Evolutionary conservation across 768 basidiomycete genomes (phyloP).

Genomic region (Tricholoma saponaceum): DNA sequence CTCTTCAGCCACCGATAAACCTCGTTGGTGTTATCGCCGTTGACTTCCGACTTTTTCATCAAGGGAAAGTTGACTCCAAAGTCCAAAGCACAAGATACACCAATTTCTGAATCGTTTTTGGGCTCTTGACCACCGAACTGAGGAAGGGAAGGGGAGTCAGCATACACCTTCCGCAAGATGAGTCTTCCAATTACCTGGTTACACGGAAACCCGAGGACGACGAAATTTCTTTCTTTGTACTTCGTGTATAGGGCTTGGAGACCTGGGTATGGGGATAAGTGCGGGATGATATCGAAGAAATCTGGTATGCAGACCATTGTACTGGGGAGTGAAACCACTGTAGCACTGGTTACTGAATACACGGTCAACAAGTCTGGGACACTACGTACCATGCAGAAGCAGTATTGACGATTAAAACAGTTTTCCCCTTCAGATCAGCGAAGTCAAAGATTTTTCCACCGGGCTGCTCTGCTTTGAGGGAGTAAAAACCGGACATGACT

Average conservation of each 20-base stretch:
- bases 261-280: constrained; percentile 33
- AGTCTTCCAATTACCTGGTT: constrained; percentile 54
- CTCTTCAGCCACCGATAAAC: constrained; percentile 84
- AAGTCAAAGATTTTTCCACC: constrained; percentile 56
- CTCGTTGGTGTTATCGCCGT: constrained; percentile 79
- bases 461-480: constrained; percentile 63
- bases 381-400: constrained; percentile 66
- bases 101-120: constrained; percentile 70
- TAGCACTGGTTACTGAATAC: neutral
- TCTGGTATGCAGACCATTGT: constrained; percentile 44
- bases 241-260: constrained; percentile 80
- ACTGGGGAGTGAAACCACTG: constrained; percentile 84
- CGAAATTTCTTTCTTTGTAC: constrained; percentile 71
- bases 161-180: neutral
- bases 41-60: constrained; percentile 92
- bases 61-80: constrained; percentile 89
- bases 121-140: constrained; percentile 89
- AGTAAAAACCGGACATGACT: constrained; percentile 46
- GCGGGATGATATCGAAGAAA: neutral
- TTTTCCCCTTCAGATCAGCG: constrained; percentile 68
- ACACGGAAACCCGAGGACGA: constrained; percentile 88
- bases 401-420: constrained; percentile 74
- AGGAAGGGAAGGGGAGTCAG: neutral
- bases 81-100: constrained; percentile 72
- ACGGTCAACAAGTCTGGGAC: neutral